A percentile compares a stretch with the other conserved stretches of the same genome.
These are phyloP conservation scores for Colletotrichum siamense DNA, from an alignment of 2,329 filamentous ascomycete species.

Conservation along the genomic window DNA sequence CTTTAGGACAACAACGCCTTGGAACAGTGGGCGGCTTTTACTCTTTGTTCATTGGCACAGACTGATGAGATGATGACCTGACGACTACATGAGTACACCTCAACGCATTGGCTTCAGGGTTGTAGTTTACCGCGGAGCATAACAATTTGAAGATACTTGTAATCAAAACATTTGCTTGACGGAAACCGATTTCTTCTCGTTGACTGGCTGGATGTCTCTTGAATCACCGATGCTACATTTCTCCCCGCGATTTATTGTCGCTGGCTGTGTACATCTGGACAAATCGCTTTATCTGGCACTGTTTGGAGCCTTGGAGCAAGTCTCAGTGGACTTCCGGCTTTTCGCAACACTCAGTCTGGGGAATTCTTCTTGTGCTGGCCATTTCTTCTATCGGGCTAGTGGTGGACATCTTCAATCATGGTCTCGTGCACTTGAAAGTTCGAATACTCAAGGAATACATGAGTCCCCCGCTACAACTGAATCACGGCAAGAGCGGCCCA, in stretches of 20 bases:
- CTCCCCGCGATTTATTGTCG: too few relatives aligned
- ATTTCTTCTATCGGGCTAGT: not conserved
- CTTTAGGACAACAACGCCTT: not conserved
- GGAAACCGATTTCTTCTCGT: rapidly evolving
- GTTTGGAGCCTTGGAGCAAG: not conserved
- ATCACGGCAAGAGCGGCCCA: not conserved
- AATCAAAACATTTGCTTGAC: not conserved
- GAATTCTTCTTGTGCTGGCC: not conserved
- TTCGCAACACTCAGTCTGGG: not conserved
- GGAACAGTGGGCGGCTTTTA: not conserved
- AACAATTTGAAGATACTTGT: not conserved
- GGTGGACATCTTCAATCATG: not conserved
- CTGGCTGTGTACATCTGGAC: not conserved
- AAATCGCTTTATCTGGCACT: rapidly evolving
- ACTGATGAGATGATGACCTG: not conserved
- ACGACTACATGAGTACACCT: not conserved
- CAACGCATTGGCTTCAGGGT: not conserved
- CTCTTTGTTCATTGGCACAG: not conserved
- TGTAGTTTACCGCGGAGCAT: not conserved
- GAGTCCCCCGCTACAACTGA: not conserved
- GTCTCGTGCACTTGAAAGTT: not conserved
- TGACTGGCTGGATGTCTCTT: not conserved
- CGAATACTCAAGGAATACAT: not conserved
- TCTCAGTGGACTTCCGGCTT: rapidly evolving
- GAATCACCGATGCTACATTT: not conserved